phyloP scores from a whole-genome alignment of 495 filamentous ascomycete species.

The Penicillium arizonense region DNA sequence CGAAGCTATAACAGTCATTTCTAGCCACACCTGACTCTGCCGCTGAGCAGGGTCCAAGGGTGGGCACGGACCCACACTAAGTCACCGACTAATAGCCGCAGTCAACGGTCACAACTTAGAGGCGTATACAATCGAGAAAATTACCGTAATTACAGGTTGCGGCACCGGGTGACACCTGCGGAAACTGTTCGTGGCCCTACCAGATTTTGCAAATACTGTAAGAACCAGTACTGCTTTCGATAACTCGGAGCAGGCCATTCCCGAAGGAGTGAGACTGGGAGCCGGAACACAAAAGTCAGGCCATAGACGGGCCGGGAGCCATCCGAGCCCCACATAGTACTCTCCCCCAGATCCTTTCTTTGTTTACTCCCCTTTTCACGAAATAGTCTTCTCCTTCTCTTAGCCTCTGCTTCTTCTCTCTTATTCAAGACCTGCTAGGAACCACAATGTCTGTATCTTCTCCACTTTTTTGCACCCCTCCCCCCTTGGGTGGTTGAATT shows the following conservation, averaged over 20 bases:
- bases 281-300: slow-evolving; percentile 11
- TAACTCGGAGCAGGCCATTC: slow-evolving; percentile 14
- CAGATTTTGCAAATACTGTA: slow-evolving; percentile 12
- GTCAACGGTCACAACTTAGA: too few relatives aligned
- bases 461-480: slow-evolving; percentile 6
- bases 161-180: not conserved
- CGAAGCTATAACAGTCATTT: too few relatives aligned
- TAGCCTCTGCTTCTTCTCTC: slow-evolving; percentile 15
- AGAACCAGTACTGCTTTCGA: slow-evolving; percentile 13
- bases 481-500: slow-evolving; percentile 7
- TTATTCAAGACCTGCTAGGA: slow-evolving; percentile 16
- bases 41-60: too few relatives aligned
- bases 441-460: slow-evolving; percentile 19
- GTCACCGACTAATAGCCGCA: too few relatives aligned
- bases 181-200: slow-evolving; percentile 6
- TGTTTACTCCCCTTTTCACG: slow-evolving; percentile 12
- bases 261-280: slow-evolving; percentile 8
- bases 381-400: slow-evolving; percentile 17
- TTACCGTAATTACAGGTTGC: slow-evolving; percentile 1
- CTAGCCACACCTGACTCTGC: too few relatives aligned
- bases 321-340: slow-evolving; percentile 11
- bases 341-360: slow-evolving; percentile 11
- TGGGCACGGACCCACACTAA: too few relatives aligned
- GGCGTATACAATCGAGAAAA: slow-evolving; percentile 3
- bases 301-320: slow-evolving; percentile 11